Evolutionary conservation across 1,284 basidiomycete species (phyloP).

Genomic region (Veloporphyrellus conicus): DNA sequence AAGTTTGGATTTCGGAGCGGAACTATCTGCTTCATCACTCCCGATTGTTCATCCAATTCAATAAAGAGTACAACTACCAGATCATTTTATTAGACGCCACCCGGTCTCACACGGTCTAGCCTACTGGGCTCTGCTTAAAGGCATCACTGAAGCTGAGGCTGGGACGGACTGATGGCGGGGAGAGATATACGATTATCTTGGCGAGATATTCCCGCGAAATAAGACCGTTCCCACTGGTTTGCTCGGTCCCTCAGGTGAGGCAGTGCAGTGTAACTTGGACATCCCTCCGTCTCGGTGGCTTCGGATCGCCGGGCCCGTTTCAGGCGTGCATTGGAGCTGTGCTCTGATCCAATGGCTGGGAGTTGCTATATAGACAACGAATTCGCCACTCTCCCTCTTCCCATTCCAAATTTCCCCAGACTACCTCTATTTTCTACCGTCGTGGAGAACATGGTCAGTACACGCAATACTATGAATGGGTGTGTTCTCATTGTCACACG

Average conservation of each 20-base stretch:
- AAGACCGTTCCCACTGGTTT: background rate
- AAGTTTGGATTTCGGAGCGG: conserved; percentile 11
- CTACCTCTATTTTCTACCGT: background rate
- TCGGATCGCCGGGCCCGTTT: conserved; percentile 7
- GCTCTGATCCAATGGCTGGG: conserved; percentile 16
- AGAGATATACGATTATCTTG: background rate
- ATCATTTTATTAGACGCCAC: conserved; percentile 8
- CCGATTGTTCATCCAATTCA: background rate
- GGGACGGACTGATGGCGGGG: background rate
- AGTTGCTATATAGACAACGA: conserved; percentile 24
- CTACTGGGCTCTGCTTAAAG: conserved; percentile 5
- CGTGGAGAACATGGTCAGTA: conserved; percentile 12
- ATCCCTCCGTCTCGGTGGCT: conserved; percentile 2
- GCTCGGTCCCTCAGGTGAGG: background rate
- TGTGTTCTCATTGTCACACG: background rate
- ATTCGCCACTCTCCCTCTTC: background rate
- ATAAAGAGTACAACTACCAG: background rate
- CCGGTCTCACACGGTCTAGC: conserved; percentile 10
- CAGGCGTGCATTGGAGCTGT: conserved; percentile 16
- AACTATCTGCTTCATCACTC: conserved; percentile 6
- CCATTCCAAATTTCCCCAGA: background rate
- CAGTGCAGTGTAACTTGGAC: background rate
- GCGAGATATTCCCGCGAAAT: background rate
- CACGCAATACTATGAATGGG: background rate
- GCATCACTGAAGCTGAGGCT: background rate